Percentiles rank a stretch among this genome's conserved stretches.
Evolutionary conservation across 768 basidiomycete genomes (phyloP).

Genomic region (Lactifluus rugatus): DNA sequence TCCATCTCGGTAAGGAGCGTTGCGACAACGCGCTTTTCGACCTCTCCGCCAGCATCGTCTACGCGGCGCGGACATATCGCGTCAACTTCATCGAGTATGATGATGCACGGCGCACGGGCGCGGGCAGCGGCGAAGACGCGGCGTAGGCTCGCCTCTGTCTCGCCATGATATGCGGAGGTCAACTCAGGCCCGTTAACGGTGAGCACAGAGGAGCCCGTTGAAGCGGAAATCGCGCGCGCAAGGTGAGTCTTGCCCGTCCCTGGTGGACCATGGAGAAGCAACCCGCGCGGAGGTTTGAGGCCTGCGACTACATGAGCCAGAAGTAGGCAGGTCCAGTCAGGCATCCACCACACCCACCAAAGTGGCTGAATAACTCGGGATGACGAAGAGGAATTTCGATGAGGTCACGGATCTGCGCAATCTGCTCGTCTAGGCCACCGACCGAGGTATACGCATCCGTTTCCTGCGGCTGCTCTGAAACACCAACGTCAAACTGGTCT

Average conservation of each 20-base stretch:
- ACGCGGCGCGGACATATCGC: slow-evolving; percentile 87
- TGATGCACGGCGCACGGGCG: slow-evolving; percentile 76
- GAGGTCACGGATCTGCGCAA: slow-evolving; percentile 73
- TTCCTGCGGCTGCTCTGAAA: slow-evolving; percentile 33
- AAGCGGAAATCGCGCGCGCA: slow-evolving; percentile 86
- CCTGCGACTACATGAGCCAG: slow-evolving; percentile 34
- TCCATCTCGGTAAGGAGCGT: slow-evolving; percentile 92
- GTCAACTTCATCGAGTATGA: slow-evolving; percentile 94
- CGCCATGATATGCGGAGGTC: slow-evolving; percentile 92
- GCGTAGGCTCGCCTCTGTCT: slow-evolving; percentile 86
- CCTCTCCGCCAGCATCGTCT: slow-evolving; percentile 85
- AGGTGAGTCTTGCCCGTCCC: slow-evolving; percentile 98
- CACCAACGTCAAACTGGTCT: slow-evolving; percentile 26
- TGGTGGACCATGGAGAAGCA: slow-evolving; percentile 90
- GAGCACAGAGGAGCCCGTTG: slow-evolving; percentile 79
- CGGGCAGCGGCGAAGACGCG: slow-evolving; percentile 84
- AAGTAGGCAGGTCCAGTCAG: not conserved
- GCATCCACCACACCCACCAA: slow-evolving; percentile 35
- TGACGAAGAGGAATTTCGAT: slow-evolving; percentile 77
- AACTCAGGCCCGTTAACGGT: slow-evolving; percentile 94
- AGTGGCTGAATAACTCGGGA: slow-evolving; percentile 72
- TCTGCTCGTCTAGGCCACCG: slow-evolving; percentile 84
- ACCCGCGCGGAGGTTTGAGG: slow-evolving; percentile 92
- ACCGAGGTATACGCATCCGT: slow-evolving; percentile 68
- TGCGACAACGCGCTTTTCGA: slow-evolving; percentile 92